phyloP scores from a whole-genome alignment of 331 rosid genomes.

The Dryas integrifolia region DNA sequence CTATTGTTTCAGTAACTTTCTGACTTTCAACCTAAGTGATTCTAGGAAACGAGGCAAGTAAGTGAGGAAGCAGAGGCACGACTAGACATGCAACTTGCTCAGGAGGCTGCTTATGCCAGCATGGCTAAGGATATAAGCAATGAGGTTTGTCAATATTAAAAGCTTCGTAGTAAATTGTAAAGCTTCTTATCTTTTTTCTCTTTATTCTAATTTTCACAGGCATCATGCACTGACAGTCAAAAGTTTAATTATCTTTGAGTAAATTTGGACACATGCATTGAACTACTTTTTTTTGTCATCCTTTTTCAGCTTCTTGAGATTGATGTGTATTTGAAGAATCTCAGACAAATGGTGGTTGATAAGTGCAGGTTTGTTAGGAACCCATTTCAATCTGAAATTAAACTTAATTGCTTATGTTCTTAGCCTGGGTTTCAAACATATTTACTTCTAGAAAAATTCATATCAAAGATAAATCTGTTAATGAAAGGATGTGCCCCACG shows the following conservation, averaged over 20 bases:
- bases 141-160: constrained; percentile 47
- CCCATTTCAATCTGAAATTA: background rate
- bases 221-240: background rate
- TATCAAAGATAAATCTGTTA: background rate
- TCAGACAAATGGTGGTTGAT: constrained; percentile 48
- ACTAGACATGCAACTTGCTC: constrained; percentile 43
- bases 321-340: constrained; percentile 42
- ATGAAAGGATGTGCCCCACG: background rate
- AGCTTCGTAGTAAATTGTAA: background rate
- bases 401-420: background rate
- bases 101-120: constrained; percentile 52
- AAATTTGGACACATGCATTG: constrained; percentile 16
- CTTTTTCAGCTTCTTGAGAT: constrained; percentile 47
- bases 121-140: constrained; percentile 49
- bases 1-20: background rate
- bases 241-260: background rate
- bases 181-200: background rate
- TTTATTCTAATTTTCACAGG: background rate
- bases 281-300: constrained; percentile 12
- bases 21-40: constrained; percentile 7
- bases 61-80: constrained; percentile 58
- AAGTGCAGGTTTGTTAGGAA: constrained; percentile 61
- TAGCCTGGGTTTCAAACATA: background rate
- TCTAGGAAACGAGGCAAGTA: constrained; percentile 53
- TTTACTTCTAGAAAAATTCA: background rate